Evolutionary conservation across 2,329 filamentous ascomycete genomes (phyloP), one percentile per base, ranked within the genome.

Genomic region (Didymella lethalis): DNA sequence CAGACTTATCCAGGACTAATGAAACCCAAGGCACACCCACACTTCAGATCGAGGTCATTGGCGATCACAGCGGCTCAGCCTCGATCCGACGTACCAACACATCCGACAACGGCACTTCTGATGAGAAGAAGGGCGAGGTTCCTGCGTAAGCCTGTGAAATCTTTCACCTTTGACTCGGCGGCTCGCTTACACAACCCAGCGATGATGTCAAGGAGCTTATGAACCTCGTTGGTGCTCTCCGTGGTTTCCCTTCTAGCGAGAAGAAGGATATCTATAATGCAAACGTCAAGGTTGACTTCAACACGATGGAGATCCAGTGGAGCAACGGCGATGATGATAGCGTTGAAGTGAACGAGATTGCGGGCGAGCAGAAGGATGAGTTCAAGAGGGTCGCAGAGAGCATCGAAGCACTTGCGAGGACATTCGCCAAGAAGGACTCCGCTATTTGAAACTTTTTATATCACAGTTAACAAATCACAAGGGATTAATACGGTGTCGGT

Each of bases 251-350:
- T 11, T 73, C 72, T 7, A 71, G 76, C 64, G 62, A 71, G 2
- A 64, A 65, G 26, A 76, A 78, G 59, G 78, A 80, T 58, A 63
- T 80, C 23, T 80, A 77, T 64, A 77, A 77, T 40, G 57, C 70
- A 1, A 73, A 79, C 48, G 69, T 71, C 20, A 77, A 75, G 64
- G 57, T 80, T 29, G 76, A 79, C 47, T 75, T 80, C 62, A 75
- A 75, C 63, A 80, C 77, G 2, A 74, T 79, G 54, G 78, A 80
- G 57, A 77, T 80, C 32, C 77, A 80, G 62, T 80, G 78, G 78
- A 63, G 65, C 36, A 79, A 78, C 56, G 67, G 72, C 55, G 77
- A 79, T 28, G 73, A 78, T 16, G 77, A 79, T 53, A 62, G 73
- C 3, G 68, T 74, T 34, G 68, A 68, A 29, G 68, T 68, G 11